Evolutionary conservation across 345 rosid species (phyloP).

Genomic region (Citrus maxima): DNA sequence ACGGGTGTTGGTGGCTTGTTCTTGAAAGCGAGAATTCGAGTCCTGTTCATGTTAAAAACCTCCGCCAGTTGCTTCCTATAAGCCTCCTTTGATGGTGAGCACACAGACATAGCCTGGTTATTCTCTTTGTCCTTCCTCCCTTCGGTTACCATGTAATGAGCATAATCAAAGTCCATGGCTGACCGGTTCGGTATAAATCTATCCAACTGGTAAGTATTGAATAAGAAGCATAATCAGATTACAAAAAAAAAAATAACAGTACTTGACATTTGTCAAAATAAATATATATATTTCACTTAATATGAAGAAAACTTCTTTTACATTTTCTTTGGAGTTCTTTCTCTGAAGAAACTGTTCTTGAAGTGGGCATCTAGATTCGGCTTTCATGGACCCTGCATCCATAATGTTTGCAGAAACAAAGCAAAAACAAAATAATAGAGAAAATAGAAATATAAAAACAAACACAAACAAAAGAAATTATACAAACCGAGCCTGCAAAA

Average conservation of each 20-base stretch:
- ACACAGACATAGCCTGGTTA: conserved; percentile 20
- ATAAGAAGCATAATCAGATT: background rate
- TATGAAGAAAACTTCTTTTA: conserved; percentile 2
- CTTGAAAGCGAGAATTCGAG: conserved; percentile 68
- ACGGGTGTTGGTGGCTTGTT: conserved; percentile 53
- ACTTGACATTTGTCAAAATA: background rate
- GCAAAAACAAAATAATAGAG: background rate
- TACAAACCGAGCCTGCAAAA: background rate
- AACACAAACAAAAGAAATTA: background rate
- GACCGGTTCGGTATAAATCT: conserved; percentile 74
- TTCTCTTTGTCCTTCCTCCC: conserved; percentile 47
- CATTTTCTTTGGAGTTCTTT: conserved; percentile 43
- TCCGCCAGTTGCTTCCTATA: conserved; percentile 65
- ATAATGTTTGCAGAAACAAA: conserved; percentile 2
- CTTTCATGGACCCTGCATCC: conserved; percentile 30
- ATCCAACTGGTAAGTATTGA: conserved; percentile 43
- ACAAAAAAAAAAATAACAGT: background rate
- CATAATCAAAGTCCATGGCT: conserved; percentile 73
- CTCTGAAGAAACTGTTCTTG: conserved; percentile 40
- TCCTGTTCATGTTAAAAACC: conserved; percentile 52
- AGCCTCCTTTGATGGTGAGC: conserved; percentile 66
- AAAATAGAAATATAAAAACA: background rate
- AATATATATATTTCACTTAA: no score
- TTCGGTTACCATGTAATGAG: conserved; percentile 54
- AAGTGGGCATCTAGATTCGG: conserved; percentile 39